A percentile compares a stretch with the other conserved stretches of the same genome.
Conservation (phyloP, 305 asterid genomes). For the Ajuga reptans region DNA sequence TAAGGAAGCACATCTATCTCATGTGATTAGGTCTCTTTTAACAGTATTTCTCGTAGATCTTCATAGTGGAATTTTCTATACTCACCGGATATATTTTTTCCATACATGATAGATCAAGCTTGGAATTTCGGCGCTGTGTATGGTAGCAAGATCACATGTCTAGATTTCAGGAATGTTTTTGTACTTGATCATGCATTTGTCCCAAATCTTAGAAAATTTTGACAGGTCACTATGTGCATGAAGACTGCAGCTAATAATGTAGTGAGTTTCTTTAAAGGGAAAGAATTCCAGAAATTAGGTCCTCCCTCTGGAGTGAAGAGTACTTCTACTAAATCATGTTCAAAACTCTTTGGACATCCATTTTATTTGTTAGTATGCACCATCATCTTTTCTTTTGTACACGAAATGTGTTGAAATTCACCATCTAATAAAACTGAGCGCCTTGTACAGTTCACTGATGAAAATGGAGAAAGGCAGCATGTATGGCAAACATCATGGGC, state of each 20-base stretch:
- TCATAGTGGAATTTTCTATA: neutral
- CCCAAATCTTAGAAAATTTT: neutral
- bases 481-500: slow-evolving; percentile 99
- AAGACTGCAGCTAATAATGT: slow-evolving; percentile 1
- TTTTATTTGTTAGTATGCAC: neutral
- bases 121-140: neutral
- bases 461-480: slow-evolving; percentile 81
- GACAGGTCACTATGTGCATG: slow-evolving; percentile 10
- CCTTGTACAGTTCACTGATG: slow-evolving; percentile 69
- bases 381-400: slow-evolving; percentile 1
- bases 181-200: neutral
- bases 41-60: neutral
- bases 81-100: neutral
- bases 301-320: neutral
- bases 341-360: neutral
- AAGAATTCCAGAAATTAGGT: neutral
- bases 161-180: neutral
- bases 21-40: neutral
- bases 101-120: neutral
- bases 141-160: neutral
- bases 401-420: slow-evolving; percentile 6
- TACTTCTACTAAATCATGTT: neutral
- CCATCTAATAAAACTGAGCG: slow-evolving; percentile 10
- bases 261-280: neutral
- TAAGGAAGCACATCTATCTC: neutral